Evolutionary conservation across 176 grass and related monocot species (phyloP).

Genomic region (Bolboschoenus planiculmis): DNA sequence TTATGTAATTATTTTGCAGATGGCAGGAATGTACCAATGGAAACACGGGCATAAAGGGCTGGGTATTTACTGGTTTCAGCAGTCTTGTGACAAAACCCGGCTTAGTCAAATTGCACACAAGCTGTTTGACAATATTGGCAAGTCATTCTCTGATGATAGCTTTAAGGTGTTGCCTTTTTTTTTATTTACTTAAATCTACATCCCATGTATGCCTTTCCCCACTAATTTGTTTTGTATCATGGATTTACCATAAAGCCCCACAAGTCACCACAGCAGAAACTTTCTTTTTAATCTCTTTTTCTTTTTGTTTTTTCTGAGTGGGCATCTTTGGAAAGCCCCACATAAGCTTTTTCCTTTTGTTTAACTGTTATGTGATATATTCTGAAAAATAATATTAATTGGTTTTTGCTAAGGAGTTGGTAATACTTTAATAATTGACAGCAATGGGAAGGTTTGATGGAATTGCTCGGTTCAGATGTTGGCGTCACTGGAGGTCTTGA

Average conservation of each 20-base stretch:
- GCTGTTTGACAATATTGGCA: constrained; percentile 76
- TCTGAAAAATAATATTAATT: not conserved
- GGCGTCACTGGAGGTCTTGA: constrained; percentile 78
- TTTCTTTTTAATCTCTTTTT: not conserved
- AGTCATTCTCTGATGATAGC: constrained; percentile 76
- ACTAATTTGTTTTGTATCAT: not conserved
- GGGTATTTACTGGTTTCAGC: constrained; percentile 97
- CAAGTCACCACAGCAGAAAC: not conserved
- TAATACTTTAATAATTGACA: constrained; percentile 29
- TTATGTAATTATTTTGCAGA: constrained; percentile 36
- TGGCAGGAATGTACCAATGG: constrained; percentile 85
- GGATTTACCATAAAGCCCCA: not conserved
- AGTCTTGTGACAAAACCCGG: constrained; percentile 62
- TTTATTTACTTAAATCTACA: constrained; percentile 3
- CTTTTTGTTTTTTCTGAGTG: not conserved
- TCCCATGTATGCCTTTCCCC: not conserved
- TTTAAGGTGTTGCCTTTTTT: constrained; percentile 58
- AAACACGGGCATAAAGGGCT: constrained; percentile 85
- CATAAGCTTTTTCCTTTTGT: too few relatives aligned
- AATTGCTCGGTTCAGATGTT: constrained; percentile 77
- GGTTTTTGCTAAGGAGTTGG: not conserved
- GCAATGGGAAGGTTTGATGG: constrained; percentile 98
- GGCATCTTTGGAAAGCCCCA: too few relatives aligned
- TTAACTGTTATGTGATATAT: not conserved
- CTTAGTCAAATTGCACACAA: constrained; percentile 91